phyloP scores from a whole-genome alignment of 1,139 yeast species.

The Citeromyces hawaiiensis region DNA sequence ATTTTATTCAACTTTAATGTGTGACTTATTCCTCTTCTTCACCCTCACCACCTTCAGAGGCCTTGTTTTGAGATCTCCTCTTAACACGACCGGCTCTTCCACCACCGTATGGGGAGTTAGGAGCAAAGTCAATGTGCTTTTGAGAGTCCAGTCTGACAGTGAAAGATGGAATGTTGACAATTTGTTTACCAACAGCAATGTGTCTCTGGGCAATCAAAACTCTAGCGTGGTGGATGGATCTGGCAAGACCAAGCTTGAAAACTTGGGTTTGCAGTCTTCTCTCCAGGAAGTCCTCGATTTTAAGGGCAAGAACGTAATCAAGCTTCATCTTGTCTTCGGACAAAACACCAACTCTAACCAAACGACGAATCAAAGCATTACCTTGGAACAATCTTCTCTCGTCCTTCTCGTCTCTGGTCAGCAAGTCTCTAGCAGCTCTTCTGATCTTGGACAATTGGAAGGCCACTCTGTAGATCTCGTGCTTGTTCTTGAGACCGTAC shows the following conservation, averaged over 20 bases:
- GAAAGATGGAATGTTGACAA: conserved; percentile 97
- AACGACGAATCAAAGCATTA: conserved; percentile 97
- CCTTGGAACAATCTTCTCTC: conserved; percentile 99
- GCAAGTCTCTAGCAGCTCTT: conserved; percentile 99
- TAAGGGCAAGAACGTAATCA: conserved; percentile 98
- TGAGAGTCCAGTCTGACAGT: conserved; percentile 99
- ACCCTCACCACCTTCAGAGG: conserved; percentile 34
- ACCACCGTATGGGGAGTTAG: conserved; percentile 99
- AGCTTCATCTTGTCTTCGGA: conserved; percentile 99
- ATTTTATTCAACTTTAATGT: too few relatives aligned
- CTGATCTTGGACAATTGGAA: conserved; percentile 99
- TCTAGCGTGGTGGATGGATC: conserved; percentile 99
- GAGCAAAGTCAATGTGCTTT: conserved; percentile 99
- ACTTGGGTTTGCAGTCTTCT: conserved; percentile 99
- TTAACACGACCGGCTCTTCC: conserved; percentile 99
- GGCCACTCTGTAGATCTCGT: conserved; percentile 98
- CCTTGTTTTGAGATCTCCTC: conserved; percentile 84
- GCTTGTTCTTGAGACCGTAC: conserved; percentile 99
- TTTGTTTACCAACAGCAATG: conserved; percentile 99
- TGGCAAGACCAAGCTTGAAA: conserved; percentile 99
- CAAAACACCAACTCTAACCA: conserved; percentile 97
- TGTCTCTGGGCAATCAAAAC: conserved; percentile 97
- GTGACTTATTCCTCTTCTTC: conserved; percentile 33
- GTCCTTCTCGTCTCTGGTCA: conserved; percentile 99
- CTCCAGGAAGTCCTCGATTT: conserved; percentile 98